Evolutionary conservation across 225 moss, liverwort and hornwort genomes (phyloP).

Genomic region (Rhytidiadelphus loreus): DNA sequence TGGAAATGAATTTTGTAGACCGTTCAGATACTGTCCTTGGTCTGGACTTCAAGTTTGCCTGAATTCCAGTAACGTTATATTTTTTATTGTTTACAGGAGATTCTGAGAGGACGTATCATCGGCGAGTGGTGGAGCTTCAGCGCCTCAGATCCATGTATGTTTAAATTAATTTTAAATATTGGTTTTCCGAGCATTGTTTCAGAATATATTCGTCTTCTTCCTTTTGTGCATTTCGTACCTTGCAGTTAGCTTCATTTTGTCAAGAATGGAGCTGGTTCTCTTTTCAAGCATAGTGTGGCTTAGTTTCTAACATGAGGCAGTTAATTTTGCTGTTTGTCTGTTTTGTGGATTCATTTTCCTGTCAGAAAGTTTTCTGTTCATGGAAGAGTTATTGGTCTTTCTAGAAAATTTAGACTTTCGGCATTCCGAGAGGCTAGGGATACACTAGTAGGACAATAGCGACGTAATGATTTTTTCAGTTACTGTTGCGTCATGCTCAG

Average conservation of each 20-base stretch:
- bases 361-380: neutral
- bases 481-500: neutral
- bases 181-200: neutral
- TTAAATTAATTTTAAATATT: neutral
- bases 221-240: neutral
- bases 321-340: neutral
- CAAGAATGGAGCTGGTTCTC: neutral
- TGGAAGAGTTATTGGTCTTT: neutral
- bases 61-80: neutral
- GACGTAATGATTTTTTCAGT: neutral
- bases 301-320: neutral
- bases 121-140: constrained; percentile 85
- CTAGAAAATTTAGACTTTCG: neutral
- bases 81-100: constrained; percentile 38
- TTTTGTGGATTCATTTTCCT: neutral
- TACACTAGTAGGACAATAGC: neutral
- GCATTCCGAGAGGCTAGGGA: neutral
- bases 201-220: neutral
- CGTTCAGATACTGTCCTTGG: neutral
- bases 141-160: constrained; percentile 87
- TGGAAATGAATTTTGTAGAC: neutral
- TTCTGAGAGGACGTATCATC: constrained; percentile 69
- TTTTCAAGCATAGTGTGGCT: neutral
- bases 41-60: neutral
- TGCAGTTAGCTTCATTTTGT: neutral